Evolutionary conservation across 768 basidiomycete genomes (phyloP), one percentile per base, ranked within the genome.

Genomic region (Rhizopogon vinicolor): DNA sequence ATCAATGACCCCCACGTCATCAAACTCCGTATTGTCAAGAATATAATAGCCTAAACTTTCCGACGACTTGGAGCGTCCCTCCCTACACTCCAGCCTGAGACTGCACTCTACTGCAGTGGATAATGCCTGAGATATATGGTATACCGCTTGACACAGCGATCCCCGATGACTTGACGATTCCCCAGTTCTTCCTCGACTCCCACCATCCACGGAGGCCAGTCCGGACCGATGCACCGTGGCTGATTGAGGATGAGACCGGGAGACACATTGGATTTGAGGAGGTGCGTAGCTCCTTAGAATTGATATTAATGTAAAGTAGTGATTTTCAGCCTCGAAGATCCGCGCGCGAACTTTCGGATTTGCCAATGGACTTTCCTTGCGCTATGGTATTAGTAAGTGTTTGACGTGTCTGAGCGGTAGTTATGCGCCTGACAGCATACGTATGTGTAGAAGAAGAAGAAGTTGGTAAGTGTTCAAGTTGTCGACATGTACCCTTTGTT

Each of bases 141-240:
- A 65, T 57, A 10, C 54, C 60, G 35, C 53, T 69, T 13, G 61
- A 78, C 44, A 72, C 71, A 51, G 59, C 61, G 33, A 80, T 86
- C 49, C 86, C 86, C 8, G 84, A 87, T 60, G 65, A 87, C 67
- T 68, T 87, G 41, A 81, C 79, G 12, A 73, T 88, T 7, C 80
- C 86, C 10, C 86, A 88, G 66, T 88, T 88, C 65, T 74, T 88
- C 49, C 74, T 88, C 13, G 78, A 81, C 51, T 65, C 63, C 25
- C 63, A 70, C 25, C 72, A 78, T 41, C 68, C 74, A 6, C 51
- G 73, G 7, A 64, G 79, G 45, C 85, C 85, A 0, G n/a, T 62
- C 8, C 72, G 85, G 52, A 58, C 68, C 0, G 68, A 72, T 40
- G 62, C 68, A 6, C 83, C 85, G 6, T 86, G 79, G 77, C 70